Evolutionary conservation across 495 filamentous ascomycete genomes (phyloP).

Genomic region (Neurospora sp.): DNA sequence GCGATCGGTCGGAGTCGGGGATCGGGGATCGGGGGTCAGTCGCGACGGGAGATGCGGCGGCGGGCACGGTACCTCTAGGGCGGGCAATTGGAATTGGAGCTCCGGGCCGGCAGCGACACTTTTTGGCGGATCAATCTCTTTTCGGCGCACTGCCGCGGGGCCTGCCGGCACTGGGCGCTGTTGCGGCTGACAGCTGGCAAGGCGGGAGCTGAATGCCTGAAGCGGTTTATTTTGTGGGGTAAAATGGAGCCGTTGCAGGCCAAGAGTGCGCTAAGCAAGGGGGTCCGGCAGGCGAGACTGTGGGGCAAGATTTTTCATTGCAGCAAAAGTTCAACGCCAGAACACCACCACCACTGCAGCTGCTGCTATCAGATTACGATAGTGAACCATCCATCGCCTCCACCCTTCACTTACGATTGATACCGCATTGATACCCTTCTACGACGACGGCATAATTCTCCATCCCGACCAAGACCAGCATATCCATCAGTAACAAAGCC

Average conservation of each 20-base stretch:
- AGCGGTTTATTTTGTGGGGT: background rate
- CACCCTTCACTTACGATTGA: background rate
- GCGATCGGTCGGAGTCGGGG: background rate
- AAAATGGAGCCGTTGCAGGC: background rate
- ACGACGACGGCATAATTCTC: background rate
- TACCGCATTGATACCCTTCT: background rate
- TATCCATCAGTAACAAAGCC: background rate
- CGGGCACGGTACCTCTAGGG: background rate
- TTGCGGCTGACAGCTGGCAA: background rate
- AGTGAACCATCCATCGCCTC: background rate
- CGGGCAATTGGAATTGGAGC: background rate
- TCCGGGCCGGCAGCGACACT: conserved; percentile 1
- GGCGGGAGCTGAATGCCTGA: background rate
- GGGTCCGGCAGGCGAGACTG: background rate
- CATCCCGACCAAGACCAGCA: background rate
- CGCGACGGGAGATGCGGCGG: background rate
- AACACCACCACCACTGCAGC: background rate
- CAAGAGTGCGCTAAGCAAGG: background rate
- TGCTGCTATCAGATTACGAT: background rate
- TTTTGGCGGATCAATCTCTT: conserved; percentile 3
- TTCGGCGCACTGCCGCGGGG: conserved; percentile 1
- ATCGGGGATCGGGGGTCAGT: background rate
- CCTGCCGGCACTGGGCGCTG: background rate
- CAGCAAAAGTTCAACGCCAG: background rate
- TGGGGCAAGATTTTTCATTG: conserved; percentile 9